Base-by-base conservation (phyloP, 2,329 filamentous ascomycete genomes). In the Alternaria sp. region DNA sequence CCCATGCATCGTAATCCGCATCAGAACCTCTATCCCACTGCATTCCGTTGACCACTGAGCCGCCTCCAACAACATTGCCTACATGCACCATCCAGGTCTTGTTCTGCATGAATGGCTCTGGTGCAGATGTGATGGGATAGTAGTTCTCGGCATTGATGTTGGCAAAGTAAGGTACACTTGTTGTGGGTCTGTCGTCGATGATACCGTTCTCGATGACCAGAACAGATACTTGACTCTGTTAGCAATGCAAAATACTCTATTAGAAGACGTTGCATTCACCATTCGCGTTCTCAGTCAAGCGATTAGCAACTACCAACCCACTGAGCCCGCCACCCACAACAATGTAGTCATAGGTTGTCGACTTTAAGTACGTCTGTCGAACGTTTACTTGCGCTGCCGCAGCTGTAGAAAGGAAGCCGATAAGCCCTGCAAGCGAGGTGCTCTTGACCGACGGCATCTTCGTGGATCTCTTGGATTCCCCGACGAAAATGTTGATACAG, bases 1-100 rank as follows among this genome's bases (percentile, higher is more conserved):
- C 81, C 85, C 85, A 88, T 4, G 79, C 80, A 70, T 88, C 81
- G 58, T 77, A 77, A 46, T 76, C 74, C 8, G 57, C 71, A 24
- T 65, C 62, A 9, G 65, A 60, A 21, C 68, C 75, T 8, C 75
- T 61, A 41, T 73, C 72, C 54, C 72, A 76, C 26, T 69, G 62
- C 71, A 78, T 72, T 2, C 72, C 72, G 60, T 78, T 78, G 48
- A 76, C 63, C 1, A 69, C 66, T 3, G 68, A 67, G n/a, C 72
- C 68, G 4, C 75, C 76, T 29, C 76, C 74, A 3, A 76, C 67
- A 8, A 72, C 67, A 14, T 66, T 66, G 14, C 68, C 71, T 7
- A 68, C 63, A 24, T 49, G 48, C 11, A 73, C 61, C 9, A 29
- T 51, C 51, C 54, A 71, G 1, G 65, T 65, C 21, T 58, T 57